Evolutionary conservation across 1,284 basidiomycete species (phyloP).

Genomic region (Leccinum solheimii): DNA sequence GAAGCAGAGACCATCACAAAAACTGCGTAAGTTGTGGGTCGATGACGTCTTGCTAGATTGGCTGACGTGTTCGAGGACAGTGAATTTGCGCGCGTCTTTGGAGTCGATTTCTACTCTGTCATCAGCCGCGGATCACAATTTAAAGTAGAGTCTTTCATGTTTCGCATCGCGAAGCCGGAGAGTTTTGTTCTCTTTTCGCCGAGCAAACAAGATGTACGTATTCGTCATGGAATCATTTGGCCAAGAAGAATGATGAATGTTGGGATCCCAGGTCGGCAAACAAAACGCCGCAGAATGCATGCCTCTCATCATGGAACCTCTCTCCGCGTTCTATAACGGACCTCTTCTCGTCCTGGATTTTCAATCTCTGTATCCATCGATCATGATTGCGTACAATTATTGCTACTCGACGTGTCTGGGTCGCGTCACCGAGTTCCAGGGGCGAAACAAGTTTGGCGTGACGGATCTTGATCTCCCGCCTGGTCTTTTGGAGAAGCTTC

Average conservation of each 20-base stretch:
- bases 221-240: background rate
- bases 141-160: slow-evolving; percentile 99
- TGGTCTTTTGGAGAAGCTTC: slow-evolving; percentile 67
- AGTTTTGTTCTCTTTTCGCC: slow-evolving; percentile 88
- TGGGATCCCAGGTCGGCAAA: slow-evolving; percentile 70
- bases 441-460: slow-evolving; percentile 86
- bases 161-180: slow-evolving; percentile 97
- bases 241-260: background rate
- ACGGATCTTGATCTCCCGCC: slow-evolving; percentile 72
- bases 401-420: slow-evolving; percentile 98
- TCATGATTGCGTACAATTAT: slow-evolving; percentile 99
- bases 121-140: slow-evolving; percentile 94
- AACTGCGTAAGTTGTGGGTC: slow-evolving; percentile 65
- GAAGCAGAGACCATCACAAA: slow-evolving; percentile 81
- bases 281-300: slow-evolving; percentile 97
- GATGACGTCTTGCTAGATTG: background rate
- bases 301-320: slow-evolving; percentile 93
- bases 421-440: slow-evolving; percentile 80
- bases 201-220: slow-evolving; percentile 74
- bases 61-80: slow-evolving; percentile 41
- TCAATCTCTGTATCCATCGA: slow-evolving; percentile 92
- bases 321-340: slow-evolving; percentile 89
- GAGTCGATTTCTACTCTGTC: slow-evolving; percentile 96
- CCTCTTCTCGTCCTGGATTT: slow-evolving; percentile 81
- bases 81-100: slow-evolving; percentile 96